Evolutionary conservation across 2,329 filamentous ascomycete genomes (phyloP).

Genomic region (Pseudogymnoascus sp.): DNA sequence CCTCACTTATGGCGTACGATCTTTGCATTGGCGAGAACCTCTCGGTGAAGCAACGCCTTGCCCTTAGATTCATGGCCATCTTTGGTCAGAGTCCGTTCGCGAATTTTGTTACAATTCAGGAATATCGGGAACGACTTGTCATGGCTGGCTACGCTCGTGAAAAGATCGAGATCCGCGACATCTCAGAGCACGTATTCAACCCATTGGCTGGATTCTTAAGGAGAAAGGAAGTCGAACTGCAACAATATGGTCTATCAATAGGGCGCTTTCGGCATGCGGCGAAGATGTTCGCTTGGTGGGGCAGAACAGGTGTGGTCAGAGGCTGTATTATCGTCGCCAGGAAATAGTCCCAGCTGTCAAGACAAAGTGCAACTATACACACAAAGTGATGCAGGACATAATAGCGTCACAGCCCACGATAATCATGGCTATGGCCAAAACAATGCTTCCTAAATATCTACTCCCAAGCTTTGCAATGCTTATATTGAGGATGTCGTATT

Average conservation of each 20-base stretch:
- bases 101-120: constrained; percentile 15
- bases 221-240: constrained; percentile 28
- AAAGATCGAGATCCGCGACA: constrained; percentile 37
- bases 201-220: constrained; percentile 39
- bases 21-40: constrained; percentile 11
- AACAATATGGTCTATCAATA: constrained; percentile 29
- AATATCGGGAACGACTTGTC: constrained; percentile 38
- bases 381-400: not conserved
- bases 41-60: constrained; percentile 6
- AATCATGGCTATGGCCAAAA: too few species aligned
- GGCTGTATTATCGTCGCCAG: constrained; percentile 34
- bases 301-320: constrained; percentile 28
- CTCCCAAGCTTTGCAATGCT: too few species aligned
- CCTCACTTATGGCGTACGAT: constrained; percentile 14
- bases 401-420: not conserved
- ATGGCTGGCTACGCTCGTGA: constrained; percentile 38
- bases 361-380: not conserved
- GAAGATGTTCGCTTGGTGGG: constrained; percentile 35
- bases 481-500: too few species aligned
- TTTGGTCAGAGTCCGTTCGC: constrained; percentile 11
- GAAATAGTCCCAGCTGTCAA: constrained; percentile 6
- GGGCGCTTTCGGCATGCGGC: constrained; percentile 29
- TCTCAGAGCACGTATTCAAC: constrained; percentile 44
- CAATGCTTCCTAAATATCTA: too few species aligned
- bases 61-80: constrained; percentile 4